Evolutionary conservation across 768 basidiomycete genomes (phyloP), one percentile per base, ranked within the genome.

Genomic region (Boletus rubropictus): DNA sequence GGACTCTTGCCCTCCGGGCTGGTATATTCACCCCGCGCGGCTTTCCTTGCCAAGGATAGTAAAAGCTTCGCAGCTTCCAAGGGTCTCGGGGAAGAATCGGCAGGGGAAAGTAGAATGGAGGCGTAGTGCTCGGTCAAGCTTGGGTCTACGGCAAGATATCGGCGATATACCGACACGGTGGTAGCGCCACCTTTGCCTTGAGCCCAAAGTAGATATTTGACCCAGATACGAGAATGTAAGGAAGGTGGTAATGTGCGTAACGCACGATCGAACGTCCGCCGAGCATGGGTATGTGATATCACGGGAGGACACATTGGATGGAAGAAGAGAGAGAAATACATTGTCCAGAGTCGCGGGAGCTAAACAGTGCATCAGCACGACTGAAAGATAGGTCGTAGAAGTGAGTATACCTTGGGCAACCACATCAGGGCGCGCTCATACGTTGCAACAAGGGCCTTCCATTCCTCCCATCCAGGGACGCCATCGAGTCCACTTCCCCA

Each of bases 381-480:
- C 10, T 36, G 43, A 22, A 25, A 12, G 35, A 42, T 0, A 31
- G 18, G 36, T 39, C 18, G 28, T 20, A 37, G 31, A 9, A 40
- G 48, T 3, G 22, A 39, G 25, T 82, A 54, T 59, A 92, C 93
- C 65, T 82, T 88, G 46, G 93, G 91, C 41, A 97, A 66, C 87
- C 92, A 98, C 83, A 90, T 90, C 33, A 99, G 71, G 48, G 90
- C 89, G 50, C 96, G 80, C 62, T 99, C 96, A 62, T 91, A 95
- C 0, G 81, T 79, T 8, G 91, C 87, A 15, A 95, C 76, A 11
- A 99, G 77, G 14, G 81, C 70, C 61, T 80, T 90, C 96, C 96
- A 99, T 66, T 99, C 96, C 55, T 89, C 84, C 83, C 86, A 96
- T 5, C 95, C 96, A n/a, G 96, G 76, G 6, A 93, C 73, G 3